Evolutionary conservation across 169 alveolate species (phyloP), one percentile per base, ranked within the genome.

Genomic region (Eimeria acervulina): DNA sequence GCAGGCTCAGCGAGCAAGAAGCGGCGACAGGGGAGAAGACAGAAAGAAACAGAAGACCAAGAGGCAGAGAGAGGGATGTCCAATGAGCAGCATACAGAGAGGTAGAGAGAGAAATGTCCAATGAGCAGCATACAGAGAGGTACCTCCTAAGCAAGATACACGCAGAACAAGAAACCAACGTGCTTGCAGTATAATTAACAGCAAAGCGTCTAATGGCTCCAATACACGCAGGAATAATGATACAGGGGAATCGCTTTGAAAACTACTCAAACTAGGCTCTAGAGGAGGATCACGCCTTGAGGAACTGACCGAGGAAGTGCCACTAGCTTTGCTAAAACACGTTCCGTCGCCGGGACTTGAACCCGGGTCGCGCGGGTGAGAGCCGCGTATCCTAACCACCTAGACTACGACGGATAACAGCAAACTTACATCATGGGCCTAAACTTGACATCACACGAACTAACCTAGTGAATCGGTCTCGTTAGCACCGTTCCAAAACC

Each of bases 331-430:
- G n/a, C n/a, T n/a, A n/a, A n/a, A n/a, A n/a, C n/a, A n/a, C n/a
- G n/a, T 81, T 68, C 96, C 96, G 90, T 83, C 90, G 89, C 94
- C 89, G 89, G 96, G 94, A 93, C 90, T 93, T 66, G 81, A 93
- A 63, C 93, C 96, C 93, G 93, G 96, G 93, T 93, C 96, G 93
- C 96, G 96, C 96, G 93, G 96, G 96, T 80, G 93, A 93, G 93
- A 93, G 93, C 93, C 89, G 88, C 93, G 96, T 81, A 81, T 93
- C 93, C 96, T 93, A 93, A 66, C 96, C 93, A 80, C 89, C 93
- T 81, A 81, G 87, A 93, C 93, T 80, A 93, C 96, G 78, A 83
- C 96, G 94, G 90, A 93, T 51, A 68, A 1, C 33, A 26, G 1
- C 5, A 7, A 1, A 28, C 40, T 2, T 1, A 28, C n/a, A 31